phyloP scores from a whole-genome alignment of 805 yeast species.

The Diddensiella santjacobensis region DNA sequence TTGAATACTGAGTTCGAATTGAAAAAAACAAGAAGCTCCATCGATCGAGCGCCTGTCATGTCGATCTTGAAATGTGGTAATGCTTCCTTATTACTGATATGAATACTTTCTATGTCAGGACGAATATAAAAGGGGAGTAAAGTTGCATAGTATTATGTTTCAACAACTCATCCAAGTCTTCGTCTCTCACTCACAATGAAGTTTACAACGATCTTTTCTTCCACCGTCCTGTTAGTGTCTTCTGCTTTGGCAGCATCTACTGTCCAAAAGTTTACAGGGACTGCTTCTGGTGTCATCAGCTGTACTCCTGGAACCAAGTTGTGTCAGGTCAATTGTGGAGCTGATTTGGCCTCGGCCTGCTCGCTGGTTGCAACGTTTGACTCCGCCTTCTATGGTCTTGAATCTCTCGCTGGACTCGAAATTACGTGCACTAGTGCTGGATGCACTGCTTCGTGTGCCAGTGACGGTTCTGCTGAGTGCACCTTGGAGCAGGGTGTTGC shows the following conservation, averaged over 20 bases:
- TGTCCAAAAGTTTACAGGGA: conserved; percentile 1
- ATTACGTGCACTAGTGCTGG: conserved; percentile 15
- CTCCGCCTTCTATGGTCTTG: conserved; percentile 18
- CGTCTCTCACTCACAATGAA: conserved; percentile 14
- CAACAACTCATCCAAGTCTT: no score
- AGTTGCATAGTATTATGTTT: no score
- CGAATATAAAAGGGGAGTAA: no score
- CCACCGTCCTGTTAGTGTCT: conserved; percentile 13
- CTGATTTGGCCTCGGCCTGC: conserved; percentile 12
- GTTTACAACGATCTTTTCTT: conserved; percentile 8
- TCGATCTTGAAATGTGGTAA: neutral
- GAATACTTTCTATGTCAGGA: no score
- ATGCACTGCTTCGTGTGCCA: conserved; percentile 18
- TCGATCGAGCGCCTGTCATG: neutral
- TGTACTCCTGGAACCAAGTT: conserved; percentile 16
- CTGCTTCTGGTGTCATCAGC: conserved; percentile 11
- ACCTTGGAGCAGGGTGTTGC: conserved; percentile 11
- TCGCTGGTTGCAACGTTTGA: conserved; percentile 15
- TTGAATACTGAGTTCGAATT: no score
- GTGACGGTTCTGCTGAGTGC: conserved; percentile 11
- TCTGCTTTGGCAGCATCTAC: conserved; percentile 13
- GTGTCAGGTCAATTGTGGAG: conserved; percentile 17
- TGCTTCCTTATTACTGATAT: neutral
- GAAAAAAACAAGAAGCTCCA: no score
- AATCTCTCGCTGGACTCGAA: conserved; percentile 15